Base-by-base conservation (phyloP, 1,139 yeast genomes). In the Geotrichum fermentans region DNA sequence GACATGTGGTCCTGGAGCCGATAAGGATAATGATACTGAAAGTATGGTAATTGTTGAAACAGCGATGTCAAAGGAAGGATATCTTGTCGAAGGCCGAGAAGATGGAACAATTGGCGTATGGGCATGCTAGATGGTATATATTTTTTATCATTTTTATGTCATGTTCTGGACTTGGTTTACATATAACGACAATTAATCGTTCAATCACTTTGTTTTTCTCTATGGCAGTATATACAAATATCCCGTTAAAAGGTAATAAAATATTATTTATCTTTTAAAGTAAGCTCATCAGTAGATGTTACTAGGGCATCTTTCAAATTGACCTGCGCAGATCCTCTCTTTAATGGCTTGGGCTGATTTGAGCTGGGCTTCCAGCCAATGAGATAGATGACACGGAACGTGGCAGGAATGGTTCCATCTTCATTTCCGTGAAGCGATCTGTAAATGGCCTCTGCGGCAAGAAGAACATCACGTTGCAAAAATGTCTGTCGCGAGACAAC, bases 361-460 rank as follows among this genome's bases (percentile, higher is more conserved):
- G 74, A 77, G 52, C 86, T 76, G 57, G 82, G 82, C 65, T 85
- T 87, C 96, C 96, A 87, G 1, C 95, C 96, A 63, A 87, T 84
- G 87, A 87, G 82, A 62, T 82, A 83, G 17, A 87, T 79, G 45
- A 87, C 77, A 53, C 88, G 72, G 64, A 79, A 87, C 0, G 95
- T 87, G 14, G 73, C 74, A 3, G 79, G 78, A 5, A 74, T 54
- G 0, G 69, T 55, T 1, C 73, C 73, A 47, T 71, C 74, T 1
- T 61, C 61, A 24, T 42, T 45, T 2, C 92, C 94, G 61, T 87
- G 94, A 60, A 87, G 70, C 7, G 79, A 69, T 58, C 73, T 75
- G 64, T 87, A 87, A 39, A 87, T 84, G 40, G 86, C 83, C 54
- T 83, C 83, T 0, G 94, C 84, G 0, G 94, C 88, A 35, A 82